phyloP scores from a whole-genome alignment of 208 protist species.

The Acanthamoeba healyi region DNA sequence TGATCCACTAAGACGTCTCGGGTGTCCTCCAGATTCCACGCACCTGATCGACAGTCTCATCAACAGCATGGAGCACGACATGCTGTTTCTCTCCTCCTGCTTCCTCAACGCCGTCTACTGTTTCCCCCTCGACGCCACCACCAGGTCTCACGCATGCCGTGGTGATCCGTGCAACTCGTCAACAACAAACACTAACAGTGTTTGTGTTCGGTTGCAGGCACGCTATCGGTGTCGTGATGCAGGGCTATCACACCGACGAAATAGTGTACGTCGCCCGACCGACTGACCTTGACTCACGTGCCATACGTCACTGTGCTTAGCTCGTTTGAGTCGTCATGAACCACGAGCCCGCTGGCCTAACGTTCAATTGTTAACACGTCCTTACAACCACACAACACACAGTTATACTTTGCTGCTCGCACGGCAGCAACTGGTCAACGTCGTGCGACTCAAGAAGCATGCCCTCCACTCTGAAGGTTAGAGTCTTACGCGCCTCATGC shows the following conservation, averaged over 20 bases:
- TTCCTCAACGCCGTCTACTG: conserved; percentile 62
- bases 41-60: conserved; percentile 61
- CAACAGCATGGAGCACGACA: conserved; percentile 59
- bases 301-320: too few species aligned
- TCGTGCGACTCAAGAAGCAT: conserved; percentile 83
- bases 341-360: not conserved
- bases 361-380: too few species aligned
- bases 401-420: conserved; percentile 82
- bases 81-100: conserved; percentile 32
- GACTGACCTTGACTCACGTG: too few species aligned
- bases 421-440: conserved; percentile 81
- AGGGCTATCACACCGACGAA: conserved; percentile 32
- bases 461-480: conserved; percentile 80
- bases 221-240: conserved; percentile 43
- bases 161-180: too few species aligned
- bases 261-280: conserved; percentile 49
- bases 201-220: not conserved
- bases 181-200: too few species aligned
- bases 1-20: not conserved
- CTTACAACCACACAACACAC: not conserved
- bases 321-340: too few species aligned
- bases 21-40: not conserved
- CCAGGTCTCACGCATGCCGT: too few species aligned
- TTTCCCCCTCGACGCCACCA: conserved; percentile 9
- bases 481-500: not conserved